Conservation (phyloP, 2,329 filamentous ascomycete species). For the Cytospora mali region DNA sequence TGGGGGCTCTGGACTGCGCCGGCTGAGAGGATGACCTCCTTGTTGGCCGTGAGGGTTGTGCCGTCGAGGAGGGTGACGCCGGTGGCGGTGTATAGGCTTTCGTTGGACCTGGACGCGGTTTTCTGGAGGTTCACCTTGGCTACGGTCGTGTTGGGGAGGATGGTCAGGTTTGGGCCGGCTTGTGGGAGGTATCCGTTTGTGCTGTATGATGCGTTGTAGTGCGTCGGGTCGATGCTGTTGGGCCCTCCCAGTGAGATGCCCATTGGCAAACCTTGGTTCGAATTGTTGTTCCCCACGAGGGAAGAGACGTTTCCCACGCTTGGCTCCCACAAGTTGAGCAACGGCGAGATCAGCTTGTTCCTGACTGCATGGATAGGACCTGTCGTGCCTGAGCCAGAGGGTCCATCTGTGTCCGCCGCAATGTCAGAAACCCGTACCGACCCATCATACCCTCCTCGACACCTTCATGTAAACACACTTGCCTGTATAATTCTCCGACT, state of each 20-base stretch:
- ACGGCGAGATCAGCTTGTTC: not conserved
- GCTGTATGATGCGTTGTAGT: slow-evolving; percentile 36
- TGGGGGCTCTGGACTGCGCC: slow-evolving; percentile 18
- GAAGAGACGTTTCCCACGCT: not conserved
- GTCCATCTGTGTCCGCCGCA: not conserved
- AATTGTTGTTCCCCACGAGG: not conserved
- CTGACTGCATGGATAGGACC: not conserved
- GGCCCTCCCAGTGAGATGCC: slow-evolving; percentile 20
- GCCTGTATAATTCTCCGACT: slow-evolving; percentile 11
- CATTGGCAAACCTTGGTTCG: not conserved
- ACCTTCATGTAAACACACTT: slow-evolving; percentile 1
- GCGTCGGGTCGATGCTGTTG: slow-evolving; percentile 36
- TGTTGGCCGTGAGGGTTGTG: slow-evolving; percentile 35
- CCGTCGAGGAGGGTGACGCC: slow-evolving; percentile 32
- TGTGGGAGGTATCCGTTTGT: slow-evolving; percentile 40
- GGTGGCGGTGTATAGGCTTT: slow-evolving; percentile 32
- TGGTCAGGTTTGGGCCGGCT: slow-evolving; percentile 42
- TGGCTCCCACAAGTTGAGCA: not conserved
- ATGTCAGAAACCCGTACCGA: too few relatives aligned
- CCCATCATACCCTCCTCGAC: too few relatives aligned
- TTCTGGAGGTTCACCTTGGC: slow-evolving; percentile 28
- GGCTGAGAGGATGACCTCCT: slow-evolving; percentile 24
- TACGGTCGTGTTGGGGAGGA: slow-evolving; percentile 41
- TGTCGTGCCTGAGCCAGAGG: not conserved
- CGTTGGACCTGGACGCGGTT: slow-evolving; percentile 25